Conservation (phyloP, 176 grass and related monocot genomes). For the Poa pratensis region DNA sequence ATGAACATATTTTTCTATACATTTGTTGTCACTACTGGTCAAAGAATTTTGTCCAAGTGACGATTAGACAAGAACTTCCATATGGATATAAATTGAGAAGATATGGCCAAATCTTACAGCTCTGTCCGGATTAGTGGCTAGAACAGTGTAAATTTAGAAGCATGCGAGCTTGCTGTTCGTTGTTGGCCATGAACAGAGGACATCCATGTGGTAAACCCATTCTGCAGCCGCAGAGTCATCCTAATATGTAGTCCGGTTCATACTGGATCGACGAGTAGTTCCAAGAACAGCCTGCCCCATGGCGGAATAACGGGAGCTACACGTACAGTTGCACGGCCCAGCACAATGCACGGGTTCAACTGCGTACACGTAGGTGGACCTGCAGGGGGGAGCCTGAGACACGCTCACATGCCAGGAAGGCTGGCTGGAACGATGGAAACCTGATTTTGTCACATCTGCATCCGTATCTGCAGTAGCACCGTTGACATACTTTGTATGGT, state of each 20-base stretch:
- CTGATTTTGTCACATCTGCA: not conserved
- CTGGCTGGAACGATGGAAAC: not conserved
- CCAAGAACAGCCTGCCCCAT: constrained; percentile 2
- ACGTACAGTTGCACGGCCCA: not conserved
- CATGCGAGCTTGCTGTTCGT: not conserved
- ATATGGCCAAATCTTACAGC: not conserved
- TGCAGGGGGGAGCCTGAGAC: no score
- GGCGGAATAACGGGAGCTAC: not conserved
- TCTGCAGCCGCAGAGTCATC: not conserved
- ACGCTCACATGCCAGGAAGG: not conserved
- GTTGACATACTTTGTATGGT: not conserved
- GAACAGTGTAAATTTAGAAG: not conserved
- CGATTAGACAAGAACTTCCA: no score
- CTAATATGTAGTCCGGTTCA: not conserved
- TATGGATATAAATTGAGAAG: not conserved
- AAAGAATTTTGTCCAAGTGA: no score
- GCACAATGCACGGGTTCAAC: not conserved
- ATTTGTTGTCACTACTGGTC: no score
- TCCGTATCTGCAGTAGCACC: not conserved
- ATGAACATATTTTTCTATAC: no score
- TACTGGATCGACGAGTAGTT: not conserved
- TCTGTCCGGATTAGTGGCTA: not conserved
- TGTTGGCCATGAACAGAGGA: not conserved
- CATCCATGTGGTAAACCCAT: not conserved
- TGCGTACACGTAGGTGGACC: no score